Conservation (phyloP, 2,329 filamentous ascomycete species). For the Sporothrix euskadiensis region DNA sequence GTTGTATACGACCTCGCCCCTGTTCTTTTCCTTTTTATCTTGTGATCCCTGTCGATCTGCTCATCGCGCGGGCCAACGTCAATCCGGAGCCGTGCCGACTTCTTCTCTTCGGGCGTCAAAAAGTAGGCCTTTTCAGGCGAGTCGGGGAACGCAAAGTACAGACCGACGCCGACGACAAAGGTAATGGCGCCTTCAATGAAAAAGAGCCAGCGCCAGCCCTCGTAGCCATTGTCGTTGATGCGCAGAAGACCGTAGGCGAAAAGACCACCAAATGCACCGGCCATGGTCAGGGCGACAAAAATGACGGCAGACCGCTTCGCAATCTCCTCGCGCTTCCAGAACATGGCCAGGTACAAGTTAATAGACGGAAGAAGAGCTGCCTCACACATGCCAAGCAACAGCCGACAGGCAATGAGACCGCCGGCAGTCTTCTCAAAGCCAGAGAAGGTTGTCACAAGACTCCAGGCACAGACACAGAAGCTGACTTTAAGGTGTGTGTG, state of each 20-base stretch:
- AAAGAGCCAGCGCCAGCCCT: slow-evolving; percentile 29
- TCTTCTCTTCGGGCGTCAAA: not conserved
- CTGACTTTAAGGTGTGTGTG: not conserved
- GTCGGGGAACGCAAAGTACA: not conserved
- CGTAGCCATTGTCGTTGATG: slow-evolving; percentile 21
- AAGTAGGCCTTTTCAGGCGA: not conserved
- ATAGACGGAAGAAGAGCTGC: slow-evolving; percentile 62
- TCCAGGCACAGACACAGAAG: not conserved
- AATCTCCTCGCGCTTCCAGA: slow-evolving; percentile 27
- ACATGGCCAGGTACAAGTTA: slow-evolving; percentile 47
- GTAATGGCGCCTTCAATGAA: slow-evolving; percentile 25
- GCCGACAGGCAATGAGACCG: slow-evolving; percentile 57
- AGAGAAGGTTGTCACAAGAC: not conserved
- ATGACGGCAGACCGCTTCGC: slow-evolving; percentile 20
- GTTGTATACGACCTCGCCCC: not conserved
- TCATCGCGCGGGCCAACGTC: not conserved
- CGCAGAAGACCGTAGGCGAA: slow-evolving; percentile 11
- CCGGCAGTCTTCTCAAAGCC: slow-evolving; percentile 42
- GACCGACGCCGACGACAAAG: not conserved
- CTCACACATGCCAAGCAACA: slow-evolving; percentile 60
- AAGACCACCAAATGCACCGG: not conserved
- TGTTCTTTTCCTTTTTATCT: not conserved
- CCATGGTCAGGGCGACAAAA: slow-evolving; percentile 23
- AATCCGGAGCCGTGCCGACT: not conserved
- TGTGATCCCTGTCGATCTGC: not conserved